A percentile compares a stretch with the other conserved stretches of the same genome.
phyloP scores from a whole-genome alignment of 2,329 filamentous ascomycete genomes.

The Cladosporium sp. region DNA sequence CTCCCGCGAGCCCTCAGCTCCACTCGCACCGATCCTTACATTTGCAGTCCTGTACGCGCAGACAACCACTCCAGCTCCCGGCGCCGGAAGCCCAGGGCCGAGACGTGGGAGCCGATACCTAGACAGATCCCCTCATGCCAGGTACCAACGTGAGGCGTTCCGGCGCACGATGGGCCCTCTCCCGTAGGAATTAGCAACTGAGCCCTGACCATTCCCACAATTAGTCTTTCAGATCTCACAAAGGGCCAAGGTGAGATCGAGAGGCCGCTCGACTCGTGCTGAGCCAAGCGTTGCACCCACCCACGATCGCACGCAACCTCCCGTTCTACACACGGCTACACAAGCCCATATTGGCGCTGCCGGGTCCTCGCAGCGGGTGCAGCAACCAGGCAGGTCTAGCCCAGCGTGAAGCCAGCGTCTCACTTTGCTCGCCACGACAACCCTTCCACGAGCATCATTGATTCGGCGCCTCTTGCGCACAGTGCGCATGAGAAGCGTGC shows the following conservation, averaged over 20 bases:
- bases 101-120: slow-evolving; percentile 9
- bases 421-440: slow-evolving; percentile 5
- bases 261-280: not conserved
- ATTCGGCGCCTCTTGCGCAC: slow-evolving; percentile 10
- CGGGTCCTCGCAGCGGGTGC: not conserved
- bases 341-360: slow-evolving; percentile 7
- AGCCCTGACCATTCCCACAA: not conserved
- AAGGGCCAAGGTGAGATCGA: not conserved
- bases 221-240: slow-evolving; percentile 2
- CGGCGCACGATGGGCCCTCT: slow-evolving; percentile 2
- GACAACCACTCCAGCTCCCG: not conserved
- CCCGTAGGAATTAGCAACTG: not conserved
- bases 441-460: not conserved
- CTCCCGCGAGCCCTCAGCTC: slow-evolving; percentile 3
- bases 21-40: slow-evolving; percentile 9
- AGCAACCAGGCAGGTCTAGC: not conserved
- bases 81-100: slow-evolving; percentile 9
- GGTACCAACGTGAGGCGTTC: slow-evolving; percentile 11
- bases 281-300: not conserved
- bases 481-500: slow-evolving; percentile 6
- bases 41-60: not conserved
- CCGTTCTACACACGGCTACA: not conserved
- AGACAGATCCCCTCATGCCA: slow-evolving; percentile 9
- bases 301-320: not conserved
- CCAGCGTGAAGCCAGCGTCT: slow-evolving; percentile 2